phyloP scores from a whole-genome alignment of 2,329 filamentous ascomycete genomes.

The Paecilomyces sp. region DNA sequence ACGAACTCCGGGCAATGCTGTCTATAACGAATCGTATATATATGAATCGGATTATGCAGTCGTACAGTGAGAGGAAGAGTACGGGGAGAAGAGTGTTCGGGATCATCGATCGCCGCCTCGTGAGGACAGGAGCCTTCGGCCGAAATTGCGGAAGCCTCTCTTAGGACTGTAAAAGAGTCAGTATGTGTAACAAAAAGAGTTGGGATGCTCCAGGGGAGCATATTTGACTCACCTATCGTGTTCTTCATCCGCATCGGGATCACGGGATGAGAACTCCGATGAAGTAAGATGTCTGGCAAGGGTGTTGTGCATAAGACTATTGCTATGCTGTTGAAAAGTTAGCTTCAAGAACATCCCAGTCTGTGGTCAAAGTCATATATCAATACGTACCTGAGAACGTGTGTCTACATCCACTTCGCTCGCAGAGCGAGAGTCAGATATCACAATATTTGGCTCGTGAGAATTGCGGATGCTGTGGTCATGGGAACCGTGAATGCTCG shows the following conservation, averaged over 20 bases:
- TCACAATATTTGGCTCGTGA: constrained; percentile 14
- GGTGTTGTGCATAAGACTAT: constrained; percentile 22
- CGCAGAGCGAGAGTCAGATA: constrained; percentile 25
- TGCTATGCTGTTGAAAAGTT: constrained; percentile 20
- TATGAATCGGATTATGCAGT: neutral
- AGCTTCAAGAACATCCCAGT: constrained; percentile 7
- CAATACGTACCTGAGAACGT: constrained; percentile 28
- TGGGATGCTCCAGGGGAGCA: neutral
- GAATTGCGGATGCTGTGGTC: constrained; percentile 8
- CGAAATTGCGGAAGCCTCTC: constrained; percentile 27
- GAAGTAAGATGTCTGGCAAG: constrained; percentile 24
- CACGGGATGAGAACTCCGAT: constrained; percentile 14
- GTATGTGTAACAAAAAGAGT: neutral
- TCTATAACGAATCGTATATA: neutral
- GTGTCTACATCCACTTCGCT: constrained; percentile 31
- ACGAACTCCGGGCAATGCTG: neutral
- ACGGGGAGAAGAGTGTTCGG: neutral
- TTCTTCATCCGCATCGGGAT: constrained; percentile 17
- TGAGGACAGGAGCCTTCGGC: constrained; percentile 27
- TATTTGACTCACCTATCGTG: constrained; percentile 23
- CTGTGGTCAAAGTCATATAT: neutral
- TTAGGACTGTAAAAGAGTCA: constrained; percentile 17
- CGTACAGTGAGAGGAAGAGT: neutral
- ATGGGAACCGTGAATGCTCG: constrained; percentile 13
- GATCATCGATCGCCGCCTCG: constrained; percentile 8